Evolutionary conservation across 106 monocot genomes (phyloP).

Genomic region (Dactylorhiza incarnata): DNA sequence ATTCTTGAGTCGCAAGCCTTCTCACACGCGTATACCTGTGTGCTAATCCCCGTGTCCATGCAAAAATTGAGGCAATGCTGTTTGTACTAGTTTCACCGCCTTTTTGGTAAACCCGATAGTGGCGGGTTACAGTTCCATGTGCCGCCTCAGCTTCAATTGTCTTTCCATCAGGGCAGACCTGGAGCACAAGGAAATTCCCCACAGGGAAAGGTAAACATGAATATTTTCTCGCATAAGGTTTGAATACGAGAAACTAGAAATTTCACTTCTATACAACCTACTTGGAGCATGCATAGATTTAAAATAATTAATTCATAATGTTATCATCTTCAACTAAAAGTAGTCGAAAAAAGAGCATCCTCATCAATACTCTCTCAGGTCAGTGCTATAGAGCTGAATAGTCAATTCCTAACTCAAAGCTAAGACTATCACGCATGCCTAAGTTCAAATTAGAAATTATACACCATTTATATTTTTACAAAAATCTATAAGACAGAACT

Average conservation of each 20-base stretch:
- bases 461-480: too few species aligned
- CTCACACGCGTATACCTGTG: constrained; percentile 50
- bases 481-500: too few species aligned
- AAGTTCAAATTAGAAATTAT: too few species aligned
- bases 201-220: neutral
- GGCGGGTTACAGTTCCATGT: constrained; percentile 94
- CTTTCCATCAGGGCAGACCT: constrained; percentile 99
- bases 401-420: too few species aligned
- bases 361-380: too few species aligned
- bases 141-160: constrained; percentile 99
- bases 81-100: constrained; percentile 99
- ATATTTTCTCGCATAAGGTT: neutral
- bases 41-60: constrained; percentile 91
- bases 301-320: too few species aligned
- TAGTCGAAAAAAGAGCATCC: too few species aligned
- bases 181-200: constrained; percentile 3
- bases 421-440: too few species aligned
- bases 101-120: constrained; percentile 88
- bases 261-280: neutral
- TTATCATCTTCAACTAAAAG: too few species aligned
- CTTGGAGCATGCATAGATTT: too few species aligned
- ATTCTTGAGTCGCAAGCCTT: too few species aligned
- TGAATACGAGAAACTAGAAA: neutral
- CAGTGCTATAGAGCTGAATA: too few species aligned
- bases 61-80: constrained; percentile 97